Evolutionary conservation across 768 basidiomycete species (phyloP), one percentile per base, ranked within the genome.

Genomic region (Kwoniella sp.): DNA sequence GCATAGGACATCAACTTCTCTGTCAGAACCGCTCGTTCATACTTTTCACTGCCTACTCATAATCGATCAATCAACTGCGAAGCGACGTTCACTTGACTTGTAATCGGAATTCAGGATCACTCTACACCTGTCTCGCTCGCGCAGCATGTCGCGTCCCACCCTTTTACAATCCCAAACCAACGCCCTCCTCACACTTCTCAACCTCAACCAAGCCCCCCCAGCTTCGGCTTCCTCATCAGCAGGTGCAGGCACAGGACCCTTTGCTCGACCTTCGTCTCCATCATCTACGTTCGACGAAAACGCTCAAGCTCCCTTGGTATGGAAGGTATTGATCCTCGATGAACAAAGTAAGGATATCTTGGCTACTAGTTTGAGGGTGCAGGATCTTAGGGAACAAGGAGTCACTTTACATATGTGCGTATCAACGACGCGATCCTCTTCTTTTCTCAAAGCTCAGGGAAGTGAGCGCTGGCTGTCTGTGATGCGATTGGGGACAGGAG

Each of bases 361-460:
- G 37, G 96, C 96, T 17, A 98, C 95, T 0, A 90, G 92, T 21
- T 82, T 99, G 68, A 87, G 94, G 58, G 96, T 99, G 7, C 94
- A 97, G 80, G 96, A 98, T 81, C 84, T 99, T 66, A 86, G 96
- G 60, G 95, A 98, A 74, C 90, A 91, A 53, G 96, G 96, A 30
- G 93, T 99, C 46, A 99, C 96, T 9, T 84, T 99, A 63, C 96
- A 99, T 82, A 92, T 98, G 94, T 97, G 83, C 72, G 91, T 82
- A 19, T 9, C 46, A 26, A 58, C 19, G 17, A 15, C 19, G 29
- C 40, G 13, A 47, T 5, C 19, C 22, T 7, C 22, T 7, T 19
- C n/a, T n/a, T n/a, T n/a, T n/a, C n/a, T n/a, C n/a, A n/a, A n/a
- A n/a, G n/a, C n/a, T n/a, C n/a, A n/a, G n/a, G n/a, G n/a, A n/a